Evolutionary conservation across 164 flowering plant genomes (phyloP), one percentile per base, ranked within the genome.

Genomic region (Houttuynia cordata): DNA sequence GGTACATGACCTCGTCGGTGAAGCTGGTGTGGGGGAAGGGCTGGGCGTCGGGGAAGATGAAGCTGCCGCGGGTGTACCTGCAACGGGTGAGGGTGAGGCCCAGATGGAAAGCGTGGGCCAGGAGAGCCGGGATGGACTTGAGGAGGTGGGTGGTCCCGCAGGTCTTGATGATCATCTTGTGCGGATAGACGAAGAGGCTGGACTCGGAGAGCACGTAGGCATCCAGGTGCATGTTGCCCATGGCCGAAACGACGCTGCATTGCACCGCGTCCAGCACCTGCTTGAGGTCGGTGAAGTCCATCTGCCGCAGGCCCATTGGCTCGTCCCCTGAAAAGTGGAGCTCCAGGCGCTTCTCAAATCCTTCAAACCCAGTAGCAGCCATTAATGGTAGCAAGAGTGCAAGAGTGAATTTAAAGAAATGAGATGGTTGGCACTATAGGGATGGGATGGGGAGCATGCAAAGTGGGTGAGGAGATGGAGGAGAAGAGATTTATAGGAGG

Each of bases 61-160:
- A 93, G 76, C 66, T 79, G 15, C 98, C 98, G 7, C 98, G 57
- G n/a, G 91, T 83, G 84, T 93, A 93, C 65, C 79, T 74, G 23
- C 90, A 85, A 19, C 70, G 57, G 67, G 56, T 70, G 0, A 83
- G 59, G 0, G 72, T 47, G 24, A 84, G 81, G 45, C 84, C 83
- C 23, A 93, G 66, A 15, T 70, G 45, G n/a, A 37, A 9, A 7
- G 94, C 94, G 47, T 65, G 78, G 65, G 56, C 60, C 45, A 86
- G 25, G 57, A 93, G 69, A 7, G 81, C 84, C 51, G 77, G 87
- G 71, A 93, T 70, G 22, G 98, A 86, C 75, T 87, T 84, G 58
- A 93, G 74, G 53, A 93, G 78, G 70, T 84, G 91, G 45, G 98
- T 93, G 57, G 98, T 89, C 70, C 98, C 98, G 68, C 98, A 93